Conservation (phyloP, 257 asterid species). For the Asclepias syriaca region DNA sequence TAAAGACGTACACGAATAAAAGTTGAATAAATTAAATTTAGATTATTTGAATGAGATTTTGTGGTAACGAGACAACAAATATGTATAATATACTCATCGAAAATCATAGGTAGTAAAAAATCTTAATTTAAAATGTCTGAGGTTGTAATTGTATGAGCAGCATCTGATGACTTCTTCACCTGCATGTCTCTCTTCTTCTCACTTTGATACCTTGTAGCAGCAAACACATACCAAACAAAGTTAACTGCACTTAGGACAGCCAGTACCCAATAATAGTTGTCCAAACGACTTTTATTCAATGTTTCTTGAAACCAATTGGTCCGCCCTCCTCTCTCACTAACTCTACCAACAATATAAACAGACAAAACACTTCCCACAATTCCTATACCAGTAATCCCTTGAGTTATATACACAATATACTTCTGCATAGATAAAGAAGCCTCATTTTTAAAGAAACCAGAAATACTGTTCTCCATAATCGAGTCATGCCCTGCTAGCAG, state of each 20-base stretch:
- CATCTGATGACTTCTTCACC: no score
- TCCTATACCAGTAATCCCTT: conserved; percentile 44
- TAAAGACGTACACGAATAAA: no score
- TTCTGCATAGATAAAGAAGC: conserved; percentile 25
- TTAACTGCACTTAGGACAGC: conserved; percentile 39
- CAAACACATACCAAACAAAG: conserved; percentile 16
- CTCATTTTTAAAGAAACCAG: conserved; percentile 23
- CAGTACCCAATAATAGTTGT: conserved; percentile 48
- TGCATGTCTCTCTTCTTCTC: neutral
- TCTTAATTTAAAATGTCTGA: no score
- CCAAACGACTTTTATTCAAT: conserved; percentile 52
- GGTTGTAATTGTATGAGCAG: no score
- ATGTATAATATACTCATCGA: no score
- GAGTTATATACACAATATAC: conserved; percentile 21
- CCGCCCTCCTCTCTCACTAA: conserved; percentile 38
- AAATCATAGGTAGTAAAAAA: no score
- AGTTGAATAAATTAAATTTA: no score
- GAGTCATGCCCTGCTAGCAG: conserved; percentile 43
- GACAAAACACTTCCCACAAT: conserved; percentile 30
- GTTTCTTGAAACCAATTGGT: conserved; percentile 48
- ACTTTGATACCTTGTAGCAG: neutral
- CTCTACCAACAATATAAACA: conserved; percentile 39
- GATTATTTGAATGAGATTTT: no score
- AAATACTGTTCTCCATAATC: conserved; percentile 22
- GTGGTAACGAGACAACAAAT: no score